phyloP scores from a whole-genome alignment of 257 asterid species.

The Solanum rostratum region DNA sequence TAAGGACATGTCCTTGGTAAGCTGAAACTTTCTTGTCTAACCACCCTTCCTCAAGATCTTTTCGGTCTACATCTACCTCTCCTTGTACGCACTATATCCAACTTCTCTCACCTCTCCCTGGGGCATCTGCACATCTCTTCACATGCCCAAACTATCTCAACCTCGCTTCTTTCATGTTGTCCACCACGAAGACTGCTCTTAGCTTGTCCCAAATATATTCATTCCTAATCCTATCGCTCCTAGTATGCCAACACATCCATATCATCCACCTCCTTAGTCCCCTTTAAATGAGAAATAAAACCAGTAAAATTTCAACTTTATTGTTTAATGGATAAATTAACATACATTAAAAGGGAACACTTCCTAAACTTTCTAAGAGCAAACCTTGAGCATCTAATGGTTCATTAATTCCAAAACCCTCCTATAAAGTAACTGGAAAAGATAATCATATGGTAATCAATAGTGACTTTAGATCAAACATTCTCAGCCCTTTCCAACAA shows the following conservation, averaged over 20 bases:
- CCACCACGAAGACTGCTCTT: not conserved
- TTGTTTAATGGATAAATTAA: not conserved
- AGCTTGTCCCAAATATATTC: not conserved
- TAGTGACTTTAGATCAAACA: not conserved
- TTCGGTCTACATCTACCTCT: not conserved
- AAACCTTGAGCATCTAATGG: not conserved
- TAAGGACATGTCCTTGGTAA: not conserved
- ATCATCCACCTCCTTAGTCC: not conserved
- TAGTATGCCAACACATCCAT: not conserved
- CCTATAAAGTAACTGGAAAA: not conserved
- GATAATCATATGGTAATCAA: not conserved
- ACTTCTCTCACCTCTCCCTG: not conserved
- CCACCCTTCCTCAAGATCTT: not conserved
- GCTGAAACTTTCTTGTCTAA: not conserved
- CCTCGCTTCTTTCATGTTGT: not conserved
- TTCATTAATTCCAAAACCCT: not conserved
- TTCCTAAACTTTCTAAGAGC: not conserved
- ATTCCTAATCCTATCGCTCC: not conserved
- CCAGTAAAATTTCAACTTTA: not conserved
- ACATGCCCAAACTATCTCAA: not conserved
- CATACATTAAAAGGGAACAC: not conserved
- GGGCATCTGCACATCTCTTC: not conserved
- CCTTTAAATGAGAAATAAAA: not conserved
- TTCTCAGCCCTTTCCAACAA: not conserved
- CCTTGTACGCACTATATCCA: not conserved